These are phyloP conservation scores for Erigeron philadelphicus DNA, from an alignment of 140 eudicot genomes.

Conservation along the genomic window DNA sequence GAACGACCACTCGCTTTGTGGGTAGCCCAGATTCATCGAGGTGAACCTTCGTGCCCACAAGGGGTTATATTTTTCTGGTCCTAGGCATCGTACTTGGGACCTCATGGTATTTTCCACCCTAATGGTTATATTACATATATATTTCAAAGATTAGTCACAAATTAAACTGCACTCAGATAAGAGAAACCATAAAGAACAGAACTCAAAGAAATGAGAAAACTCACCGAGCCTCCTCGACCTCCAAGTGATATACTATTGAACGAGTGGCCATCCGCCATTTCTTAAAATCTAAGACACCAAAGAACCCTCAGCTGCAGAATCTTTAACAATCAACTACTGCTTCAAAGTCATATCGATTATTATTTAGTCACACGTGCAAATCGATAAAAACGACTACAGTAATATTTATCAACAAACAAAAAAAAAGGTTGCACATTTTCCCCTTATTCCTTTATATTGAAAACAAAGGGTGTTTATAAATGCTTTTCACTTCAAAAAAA, in stretches of 20 bases:
- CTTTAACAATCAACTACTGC: not conserved
- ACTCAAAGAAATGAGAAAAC: slow-evolving; percentile 20
- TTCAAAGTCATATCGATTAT: slow-evolving; percentile 12
- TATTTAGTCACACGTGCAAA: slow-evolving; percentile 9
- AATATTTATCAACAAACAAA: too few species aligned
- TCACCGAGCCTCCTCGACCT: slow-evolving; percentile 97
- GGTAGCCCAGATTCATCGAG: too few species aligned
- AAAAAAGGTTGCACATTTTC: too few species aligned
- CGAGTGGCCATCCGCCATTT: slow-evolving; percentile 84
- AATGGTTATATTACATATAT: not conserved
- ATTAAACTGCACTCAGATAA: not conserved
- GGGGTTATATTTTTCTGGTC: too few species aligned
- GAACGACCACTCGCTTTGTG: too few species aligned
- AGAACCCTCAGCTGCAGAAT: not conserved
- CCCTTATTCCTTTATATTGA: too few species aligned
- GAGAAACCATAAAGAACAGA: not conserved
- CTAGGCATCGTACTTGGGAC: too few species aligned
- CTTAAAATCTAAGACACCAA: not conserved
- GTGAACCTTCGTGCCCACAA: too few species aligned
- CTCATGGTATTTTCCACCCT: too few species aligned
- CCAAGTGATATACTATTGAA: slow-evolving; percentile 81
- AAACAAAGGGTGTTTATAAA: too few species aligned
- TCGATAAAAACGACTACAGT: not conserved
- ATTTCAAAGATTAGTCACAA: slow-evolving; percentile 15
- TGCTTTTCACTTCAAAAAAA: too few species aligned